These are phyloP conservation scores for Fusarium nygamai DNA, from an alignment of 2,329 filamentous ascomycete species.

Conservation along the genomic window DNA sequence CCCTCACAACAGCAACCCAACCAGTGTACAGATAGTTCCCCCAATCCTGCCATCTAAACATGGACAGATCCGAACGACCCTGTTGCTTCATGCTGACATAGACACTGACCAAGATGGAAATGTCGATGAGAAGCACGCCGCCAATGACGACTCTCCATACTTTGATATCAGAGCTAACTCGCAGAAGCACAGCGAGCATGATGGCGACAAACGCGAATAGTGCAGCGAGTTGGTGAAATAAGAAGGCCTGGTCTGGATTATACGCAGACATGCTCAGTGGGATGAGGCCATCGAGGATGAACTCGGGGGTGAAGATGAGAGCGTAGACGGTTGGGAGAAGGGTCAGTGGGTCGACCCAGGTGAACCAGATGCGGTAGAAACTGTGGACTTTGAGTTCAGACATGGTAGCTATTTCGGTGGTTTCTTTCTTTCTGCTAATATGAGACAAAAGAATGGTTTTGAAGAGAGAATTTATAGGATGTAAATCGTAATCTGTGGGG, in stretches of 20 bases:
- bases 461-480: neutral
- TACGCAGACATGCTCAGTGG: constrained; percentile 18
- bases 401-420: neutral
- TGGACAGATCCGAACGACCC: neutral
- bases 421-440: neutral
- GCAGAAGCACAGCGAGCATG: constrained; percentile 15
- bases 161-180: constrained; percentile 24
- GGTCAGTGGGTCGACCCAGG: constrained; percentile 29
- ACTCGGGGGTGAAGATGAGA: constrained; percentile 20
- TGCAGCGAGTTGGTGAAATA: constrained; percentile 37
- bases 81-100: constrained; percentile 34
- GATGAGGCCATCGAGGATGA: constrained; percentile 34
- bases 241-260: constrained; percentile 35
- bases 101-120: constrained; percentile 26
- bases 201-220: constrained; percentile 32
- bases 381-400: neutral
- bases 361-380: constrained; percentile 41
- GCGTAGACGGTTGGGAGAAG: constrained; percentile 25
- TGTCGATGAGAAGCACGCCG: constrained; percentile 31
- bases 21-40: constrained; percentile 26
- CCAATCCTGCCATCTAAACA: constrained; percentile 33
- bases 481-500: neutral
- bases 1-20: constrained; percentile 22
- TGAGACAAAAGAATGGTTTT: fast-evolving
- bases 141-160: constrained; percentile 35